Evolutionary conservation across 768 basidiomycete genomes (phyloP).

Genomic region (Tulasnella sp.): DNA sequence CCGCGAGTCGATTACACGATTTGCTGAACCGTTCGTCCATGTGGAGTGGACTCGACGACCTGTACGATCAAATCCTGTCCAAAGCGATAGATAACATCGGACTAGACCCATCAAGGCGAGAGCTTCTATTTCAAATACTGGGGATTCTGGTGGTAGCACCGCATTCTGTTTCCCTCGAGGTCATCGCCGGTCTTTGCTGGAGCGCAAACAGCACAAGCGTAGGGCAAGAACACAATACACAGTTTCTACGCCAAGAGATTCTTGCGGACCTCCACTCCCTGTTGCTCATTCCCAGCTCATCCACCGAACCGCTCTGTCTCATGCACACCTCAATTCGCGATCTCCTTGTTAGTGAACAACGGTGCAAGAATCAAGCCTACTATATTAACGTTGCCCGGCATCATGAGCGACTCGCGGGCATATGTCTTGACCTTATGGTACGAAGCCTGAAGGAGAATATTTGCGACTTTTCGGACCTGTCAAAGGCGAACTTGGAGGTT

Average conservation of each 20-base stretch:
- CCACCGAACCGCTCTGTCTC: not conserved
- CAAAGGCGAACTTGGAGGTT: not conserved
- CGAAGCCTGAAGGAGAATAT: not conserved
- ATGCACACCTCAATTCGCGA: not conserved
- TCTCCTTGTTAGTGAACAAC: not conserved
- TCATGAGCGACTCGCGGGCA: not conserved
- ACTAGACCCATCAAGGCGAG: not conserved
- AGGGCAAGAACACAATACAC: not conserved
- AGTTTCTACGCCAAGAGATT: not conserved
- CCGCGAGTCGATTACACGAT: not conserved
- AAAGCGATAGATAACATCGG: not conserved
- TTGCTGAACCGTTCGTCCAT: not conserved
- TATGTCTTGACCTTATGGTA: not conserved
- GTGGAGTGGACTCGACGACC: not conserved
- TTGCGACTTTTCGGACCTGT: not conserved
- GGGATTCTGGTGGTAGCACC: not conserved
- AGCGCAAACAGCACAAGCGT: not conserved
- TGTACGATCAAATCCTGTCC: not conserved
- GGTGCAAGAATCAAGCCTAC: not conserved
- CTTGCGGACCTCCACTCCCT: not conserved
- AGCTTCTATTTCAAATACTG: not conserved
- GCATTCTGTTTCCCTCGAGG: not conserved
- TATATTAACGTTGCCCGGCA: not conserved
- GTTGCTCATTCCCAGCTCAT: not conserved
- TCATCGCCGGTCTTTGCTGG: not conserved